phyloP scores from a whole-genome alignment of 176 grass and related monocot species.

The Otatea glauca region DNA sequence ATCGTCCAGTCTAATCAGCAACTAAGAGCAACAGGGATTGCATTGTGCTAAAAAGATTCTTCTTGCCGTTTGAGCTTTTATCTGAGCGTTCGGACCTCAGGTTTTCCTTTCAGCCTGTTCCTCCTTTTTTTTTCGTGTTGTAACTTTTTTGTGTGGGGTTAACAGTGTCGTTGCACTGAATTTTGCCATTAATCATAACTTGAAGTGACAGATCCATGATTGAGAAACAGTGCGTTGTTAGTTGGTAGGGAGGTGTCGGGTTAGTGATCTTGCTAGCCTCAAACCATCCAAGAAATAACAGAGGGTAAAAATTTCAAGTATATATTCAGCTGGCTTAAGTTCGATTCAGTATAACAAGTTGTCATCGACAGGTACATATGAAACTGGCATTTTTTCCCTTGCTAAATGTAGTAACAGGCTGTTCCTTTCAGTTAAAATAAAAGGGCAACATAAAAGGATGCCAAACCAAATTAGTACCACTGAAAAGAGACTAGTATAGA shows the following conservation, averaged over 20 bases:
- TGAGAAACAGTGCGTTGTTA: constrained; percentile 20
- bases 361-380: not conserved
- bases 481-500: too few species aligned
- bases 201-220: constrained; percentile 44
- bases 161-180: constrained; percentile 40
- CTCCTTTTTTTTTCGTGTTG: constrained; percentile 28
- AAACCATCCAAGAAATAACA: not conserved
- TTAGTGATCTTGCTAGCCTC: constrained; percentile 6
- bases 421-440: not conserved
- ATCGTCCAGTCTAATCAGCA: constrained; percentile 51
- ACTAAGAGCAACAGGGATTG: constrained; percentile 42
- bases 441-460: not conserved
- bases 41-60: constrained; percentile 52
- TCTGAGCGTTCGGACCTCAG: constrained; percentile 38
- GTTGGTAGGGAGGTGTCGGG: not conserved
- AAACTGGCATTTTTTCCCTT: not conserved
- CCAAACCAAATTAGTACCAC: not conserved
- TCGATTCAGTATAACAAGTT: constrained; percentile 11
- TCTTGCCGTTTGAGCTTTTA: constrained; percentile 55
- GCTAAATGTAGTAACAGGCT: not conserved
- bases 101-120: constrained; percentile 53
- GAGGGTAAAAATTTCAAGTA: not conserved
- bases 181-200: constrained; percentile 43
- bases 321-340: not conserved
- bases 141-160: constrained; percentile 15